Base-by-base conservation (phyloP, 129 eudicot species). In the Escallonia rubra region DNA sequence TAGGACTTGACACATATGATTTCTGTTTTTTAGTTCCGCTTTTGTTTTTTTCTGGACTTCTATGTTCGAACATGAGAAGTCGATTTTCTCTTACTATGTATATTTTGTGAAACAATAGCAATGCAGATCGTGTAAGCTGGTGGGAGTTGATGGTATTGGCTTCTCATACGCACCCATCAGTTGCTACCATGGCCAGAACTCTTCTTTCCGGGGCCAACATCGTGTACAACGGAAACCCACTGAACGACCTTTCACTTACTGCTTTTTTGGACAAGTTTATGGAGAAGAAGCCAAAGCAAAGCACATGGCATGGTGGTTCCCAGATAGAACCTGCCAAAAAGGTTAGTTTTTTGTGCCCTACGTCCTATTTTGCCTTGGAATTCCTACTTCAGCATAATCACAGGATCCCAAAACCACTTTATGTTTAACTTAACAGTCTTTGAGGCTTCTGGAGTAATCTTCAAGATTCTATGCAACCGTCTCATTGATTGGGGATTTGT, bases 251-350 rank as follows among this genome's bases (percentile, higher is more conserved):
- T 57, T 84, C 99, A 7, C 93, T 94, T 10, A 67, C 76, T 40
- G 66, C 97, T 53, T 94, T 94, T 79, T 79, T 94, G 75, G 97
- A 94, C 82, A 94, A 94, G 81, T 87, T 94, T 70, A 86, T 86
- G 97, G 99, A 94, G 83, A 94, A 94, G 85, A 94, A 89, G 79
- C 95, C 99, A 6, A 94, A 86, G 76, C 92, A 79, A 68, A 79
- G 79, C 75, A 80, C 90, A 58, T 94, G 99, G 99, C 97, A 89
- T 57, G 99, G 99, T 63, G 96, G 93, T 38, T 94, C 99, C 41
- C 76, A 85, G 74, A 94, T 94, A 38, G 99, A 94, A 78, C 99
- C 99, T 41, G 76, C 93, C 15, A 94, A 89, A 82, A 89, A 92
- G 96, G 98, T 88, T 44, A 46, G 80, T 54, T 71, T 57, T 4